phyloP scores from a whole-genome alignment of 2,329 filamentous ascomycete genomes.

The Chaetomium globosum region DNA sequence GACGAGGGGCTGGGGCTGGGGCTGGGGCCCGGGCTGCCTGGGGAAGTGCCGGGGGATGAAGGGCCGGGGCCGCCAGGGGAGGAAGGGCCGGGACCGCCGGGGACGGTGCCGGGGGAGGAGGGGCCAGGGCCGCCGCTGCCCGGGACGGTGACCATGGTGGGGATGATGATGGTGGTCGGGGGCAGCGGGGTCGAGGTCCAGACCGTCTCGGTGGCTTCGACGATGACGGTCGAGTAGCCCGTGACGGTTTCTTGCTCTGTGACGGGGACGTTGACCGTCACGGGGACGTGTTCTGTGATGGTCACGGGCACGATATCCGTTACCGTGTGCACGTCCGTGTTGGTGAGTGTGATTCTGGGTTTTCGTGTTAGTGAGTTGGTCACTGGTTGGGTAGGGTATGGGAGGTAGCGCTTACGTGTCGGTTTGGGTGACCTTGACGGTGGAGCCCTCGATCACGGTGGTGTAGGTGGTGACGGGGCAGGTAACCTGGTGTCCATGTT shows the following conservation, averaged over 20 bases:
- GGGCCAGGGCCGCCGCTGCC: not conserved
- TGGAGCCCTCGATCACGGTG: slow-evolving; percentile 48
- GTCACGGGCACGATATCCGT: slow-evolving; percentile 49
- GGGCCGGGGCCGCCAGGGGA: no score
- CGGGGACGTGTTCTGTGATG: slow-evolving; percentile 44
- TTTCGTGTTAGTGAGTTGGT: no score
- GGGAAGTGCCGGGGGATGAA: no score
- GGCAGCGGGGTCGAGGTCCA: slow-evolving; percentile 35
- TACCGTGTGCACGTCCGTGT: slow-evolving; percentile 44
- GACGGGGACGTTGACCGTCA: slow-evolving; percentile 47
- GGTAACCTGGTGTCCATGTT: slow-evolving; percentile 39
- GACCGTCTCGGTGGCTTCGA: slow-evolving; percentile 40
- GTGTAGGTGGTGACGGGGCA: slow-evolving; percentile 47
- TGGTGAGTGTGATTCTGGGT: slow-evolving; percentile 42
- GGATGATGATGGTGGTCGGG: slow-evolving; percentile 40
- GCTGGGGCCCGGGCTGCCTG: no score
- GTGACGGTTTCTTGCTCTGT: slow-evolving; percentile 43
- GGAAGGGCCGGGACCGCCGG: no score
- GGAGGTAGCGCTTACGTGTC: slow-evolving; percentile 39
- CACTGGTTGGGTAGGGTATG: not conserved
- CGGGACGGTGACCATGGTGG: slow-evolving; percentile 39
- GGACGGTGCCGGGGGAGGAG: not conserved
- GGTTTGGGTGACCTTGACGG: slow-evolving; percentile 48
- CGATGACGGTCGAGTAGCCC: slow-evolving; percentile 42
- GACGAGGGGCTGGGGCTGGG: no score